Base-by-base conservation (phyloP, 805 yeast species). In the Pichia manshurica region DNA sequence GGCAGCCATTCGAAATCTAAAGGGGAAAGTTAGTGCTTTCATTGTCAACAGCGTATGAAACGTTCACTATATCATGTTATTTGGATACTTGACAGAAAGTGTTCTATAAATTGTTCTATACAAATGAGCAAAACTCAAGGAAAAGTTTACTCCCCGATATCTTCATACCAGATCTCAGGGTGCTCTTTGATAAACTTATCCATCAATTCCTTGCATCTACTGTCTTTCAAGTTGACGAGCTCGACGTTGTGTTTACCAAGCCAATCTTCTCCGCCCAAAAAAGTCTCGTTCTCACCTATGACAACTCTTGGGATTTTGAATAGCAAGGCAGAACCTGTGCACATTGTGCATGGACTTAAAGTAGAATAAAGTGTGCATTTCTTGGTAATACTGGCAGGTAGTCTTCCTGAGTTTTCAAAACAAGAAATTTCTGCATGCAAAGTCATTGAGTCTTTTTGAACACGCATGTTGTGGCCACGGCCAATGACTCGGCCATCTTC, bases 371-470 rank as follows among this genome's bases (percentile, higher is more conserved):
- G 77, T 20, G 98, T 93, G 56, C 96, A 84, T 53, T 82, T 75
- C 59, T 84, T 85, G 70, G 91, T 91, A 16, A 77, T 78, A 20
- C 74, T 72, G 4, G 90, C 97, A 20, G 82, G 81, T 48, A 93
- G 71, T 59, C 98, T 77, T 7, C 98, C 98, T 19, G 96, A 95
- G 53, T 86, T 82, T 60, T 89, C 96, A 50, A 93, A 72, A 8
- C 96, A 81, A 10, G 90, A 77, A 57, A 87, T 93, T 63, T 91
- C 99, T 19, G 96, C 99, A 59, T 91, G 99, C 49, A 91, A 71
- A 16, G 84, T 87, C 16, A 96, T 80, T 12, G 95, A 84, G 17
- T 74, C 71, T 63, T 87, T 85, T 66, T 91, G 98, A 52, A 91
- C 75, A 58, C 99, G 76, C 81, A 79, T 74, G 66, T 91, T 91